Base-by-base conservation (phyloP, 169 alveolate genomes). In the Cryptosporidium sp. region DNA sequence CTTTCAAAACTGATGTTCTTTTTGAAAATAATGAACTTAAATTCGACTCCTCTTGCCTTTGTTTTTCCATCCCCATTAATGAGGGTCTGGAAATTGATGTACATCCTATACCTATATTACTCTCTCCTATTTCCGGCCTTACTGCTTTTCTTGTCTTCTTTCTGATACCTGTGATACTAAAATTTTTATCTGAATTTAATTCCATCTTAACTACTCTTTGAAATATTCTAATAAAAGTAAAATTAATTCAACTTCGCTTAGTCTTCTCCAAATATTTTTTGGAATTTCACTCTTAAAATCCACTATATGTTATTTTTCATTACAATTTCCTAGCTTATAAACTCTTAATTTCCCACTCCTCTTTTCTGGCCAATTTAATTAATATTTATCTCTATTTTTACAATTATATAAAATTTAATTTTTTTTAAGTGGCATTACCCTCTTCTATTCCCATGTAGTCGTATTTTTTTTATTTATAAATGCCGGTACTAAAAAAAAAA, bases 61-160 rank as follows among this genome's bases (percentile, higher is more conserved):
- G 58, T 35, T 35, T 73, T 58, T 73, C 86, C 37, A 60, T 73
- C 9, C 29, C 37, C 23, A 52, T n/a, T 21, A 58, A n/a, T 1
- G 86, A 73, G 18, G 71, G 72, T 33, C 86, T 73, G 35, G 70
- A 23, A 51, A 60, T 53, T 9, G 60, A 53, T 6, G 70, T 33
- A 35, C 35, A 39, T 31, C 58, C 86, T 31, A 39, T 53, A 8
- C 70, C 68, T 9, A 51, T 73, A n/a, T 53, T 73, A 26, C 68
- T 73, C 51, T 73, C 86, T 2, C 52, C 68, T 5, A 73, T 18
- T 14, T 70, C 86, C 39, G 86, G 86, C 21, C 86, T 73, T 29
- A 73, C 14, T 35, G 86, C 86, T 58, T 73, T 73, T 5, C 86
- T 29, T n/a, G 86, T 73, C 39, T 73, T 73, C 68, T 37, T 73